phyloP scores from a whole-genome alignment of 495 filamentous ascomycete genomes.

The Podospora sp. region DNA sequence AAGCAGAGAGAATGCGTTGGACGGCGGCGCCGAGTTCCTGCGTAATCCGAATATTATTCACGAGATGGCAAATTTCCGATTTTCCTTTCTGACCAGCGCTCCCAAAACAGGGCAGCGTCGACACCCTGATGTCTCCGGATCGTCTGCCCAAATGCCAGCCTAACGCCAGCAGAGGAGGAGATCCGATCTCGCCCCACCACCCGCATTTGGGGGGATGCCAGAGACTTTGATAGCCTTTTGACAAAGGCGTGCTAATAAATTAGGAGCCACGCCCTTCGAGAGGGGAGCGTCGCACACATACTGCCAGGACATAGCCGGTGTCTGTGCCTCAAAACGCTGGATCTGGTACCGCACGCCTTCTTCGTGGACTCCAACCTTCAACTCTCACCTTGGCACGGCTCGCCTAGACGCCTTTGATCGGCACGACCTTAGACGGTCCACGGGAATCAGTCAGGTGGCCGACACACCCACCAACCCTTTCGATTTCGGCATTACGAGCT shows the following conservation, averaged over 20 bases:
- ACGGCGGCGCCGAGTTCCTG: background rate
- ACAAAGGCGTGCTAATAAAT: slow-evolving; percentile 1
- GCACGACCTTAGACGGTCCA: slow-evolving; percentile 5
- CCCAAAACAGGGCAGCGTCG: background rate
- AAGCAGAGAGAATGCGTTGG: slow-evolving; percentile 4
- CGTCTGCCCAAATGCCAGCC: slow-evolving; percentile 14
- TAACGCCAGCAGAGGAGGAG: slow-evolving; percentile 5
- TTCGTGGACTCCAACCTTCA: background rate
- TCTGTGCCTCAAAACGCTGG: slow-evolving; percentile 5
- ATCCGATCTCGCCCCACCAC: slow-evolving; percentile 6
- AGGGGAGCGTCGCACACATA: background rate
- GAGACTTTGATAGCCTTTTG: background rate
- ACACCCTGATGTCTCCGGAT: slow-evolving; percentile 18
- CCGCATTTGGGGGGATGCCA: slow-evolving; percentile 6
- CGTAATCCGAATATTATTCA: background rate
- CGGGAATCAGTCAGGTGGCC: slow-evolving; percentile 18
- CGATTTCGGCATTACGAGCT: background rate
- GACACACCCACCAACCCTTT: slow-evolving; percentile 6
- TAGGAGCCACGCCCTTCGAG: slow-evolving; percentile 14
- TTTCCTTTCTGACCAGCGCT: background rate
- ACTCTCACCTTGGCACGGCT: background rate
- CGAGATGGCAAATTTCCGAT: background rate
- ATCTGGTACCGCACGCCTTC: slow-evolving; percentile 2
- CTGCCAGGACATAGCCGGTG: slow-evolving; percentile 2
- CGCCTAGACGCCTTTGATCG: slow-evolving; percentile 7